Evolutionary conservation across 2,329 filamentous ascomycete species (phyloP).

Genomic region (Xylariaceae sp.): DNA sequence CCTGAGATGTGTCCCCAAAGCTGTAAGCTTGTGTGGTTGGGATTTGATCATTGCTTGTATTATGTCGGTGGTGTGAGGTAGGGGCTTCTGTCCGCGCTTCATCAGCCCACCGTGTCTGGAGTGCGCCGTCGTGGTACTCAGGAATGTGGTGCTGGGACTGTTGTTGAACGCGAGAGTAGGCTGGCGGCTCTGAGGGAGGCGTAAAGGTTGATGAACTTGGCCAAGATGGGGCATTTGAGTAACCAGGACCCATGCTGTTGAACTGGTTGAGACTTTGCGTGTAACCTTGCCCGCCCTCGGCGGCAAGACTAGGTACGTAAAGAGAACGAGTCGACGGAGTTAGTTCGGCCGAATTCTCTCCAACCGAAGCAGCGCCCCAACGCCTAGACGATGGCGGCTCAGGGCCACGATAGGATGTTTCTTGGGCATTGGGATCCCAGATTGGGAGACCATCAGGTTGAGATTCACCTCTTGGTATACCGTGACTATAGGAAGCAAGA

Average conservation of each 20-base stretch:
- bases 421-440: slow-evolving; percentile 57
- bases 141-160: slow-evolving; percentile 11
- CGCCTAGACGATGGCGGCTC: slow-evolving; percentile 41
- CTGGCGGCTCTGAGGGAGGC: slow-evolving; percentile 18
- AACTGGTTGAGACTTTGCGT: slow-evolving; percentile 19
- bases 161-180: slow-evolving; percentile 25
- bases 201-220: slow-evolving; percentile 14
- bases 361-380: slow-evolving; percentile 30
- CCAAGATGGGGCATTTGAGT: slow-evolving; percentile 26
- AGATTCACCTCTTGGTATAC: slow-evolving; percentile 67
- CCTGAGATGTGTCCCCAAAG: slow-evolving; percentile 12
- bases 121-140: slow-evolving; percentile 11
- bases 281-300: slow-evolving; percentile 27
- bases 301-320: slow-evolving; percentile 21
- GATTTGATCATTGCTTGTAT: slow-evolving; percentile 24
- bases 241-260: slow-evolving; percentile 19
- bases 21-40: slow-evolving; percentile 24
- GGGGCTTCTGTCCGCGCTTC: slow-evolving; percentile 29
- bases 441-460: slow-evolving; percentile 66
- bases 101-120: slow-evolving; percentile 7
- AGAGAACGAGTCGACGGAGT: slow-evolving; percentile 7
- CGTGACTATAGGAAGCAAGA: slow-evolving; percentile 67
- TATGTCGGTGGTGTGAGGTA: slow-evolving; percentile 20
- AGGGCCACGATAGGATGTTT: slow-evolving; percentile 42
- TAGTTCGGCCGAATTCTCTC: slow-evolving; percentile 18